phyloP scores from a whole-genome alignment of 2,329 filamentous ascomycete genomes.

The Fusarium abutilonis region DNA sequence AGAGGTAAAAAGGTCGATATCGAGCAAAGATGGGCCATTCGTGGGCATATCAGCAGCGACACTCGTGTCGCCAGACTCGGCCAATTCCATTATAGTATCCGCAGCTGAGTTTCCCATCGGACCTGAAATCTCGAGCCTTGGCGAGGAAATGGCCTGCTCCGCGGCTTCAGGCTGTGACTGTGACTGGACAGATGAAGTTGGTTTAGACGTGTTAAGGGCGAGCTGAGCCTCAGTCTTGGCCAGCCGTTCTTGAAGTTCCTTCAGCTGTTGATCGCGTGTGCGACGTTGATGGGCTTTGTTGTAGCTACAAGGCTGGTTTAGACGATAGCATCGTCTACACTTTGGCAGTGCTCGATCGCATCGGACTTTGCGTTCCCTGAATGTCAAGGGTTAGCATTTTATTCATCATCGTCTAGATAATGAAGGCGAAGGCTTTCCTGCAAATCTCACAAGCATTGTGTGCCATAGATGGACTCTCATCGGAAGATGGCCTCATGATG shows the following conservation, averaged over 20 bases:
- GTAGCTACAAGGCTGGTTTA: slow-evolving; percentile 1
- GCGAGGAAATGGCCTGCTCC: too few relatives aligned
- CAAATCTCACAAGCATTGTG: background rate
- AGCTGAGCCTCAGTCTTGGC: slow-evolving; percentile 4
- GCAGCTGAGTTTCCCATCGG: background rate
- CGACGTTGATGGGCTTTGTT: background rate
- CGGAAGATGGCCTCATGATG: too few relatives aligned
- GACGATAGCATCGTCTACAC: background rate
- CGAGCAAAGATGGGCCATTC: background rate
- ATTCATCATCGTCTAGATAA: background rate
- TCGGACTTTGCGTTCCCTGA: slow-evolving; percentile 4
- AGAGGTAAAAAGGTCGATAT: slow-evolving; percentile 1
- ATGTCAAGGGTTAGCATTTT: background rate
- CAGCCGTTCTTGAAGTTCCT: slow-evolving; percentile 1
- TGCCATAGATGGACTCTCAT: background rate
- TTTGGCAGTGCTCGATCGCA: slow-evolving; percentile 3
- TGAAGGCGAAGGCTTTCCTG: background rate
- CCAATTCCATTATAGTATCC: too few relatives aligned
- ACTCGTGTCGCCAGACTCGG: too few relatives aligned
- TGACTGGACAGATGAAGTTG: background rate
- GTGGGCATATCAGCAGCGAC: background rate
- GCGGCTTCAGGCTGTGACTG: background rate
- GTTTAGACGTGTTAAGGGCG: background rate
- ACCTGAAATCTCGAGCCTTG: too few relatives aligned
- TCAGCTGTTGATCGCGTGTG: slow-evolving; percentile 2